Conservation (phyloP, 495 filamentous ascomycete genomes). For the Xylaria acuta region DNA sequence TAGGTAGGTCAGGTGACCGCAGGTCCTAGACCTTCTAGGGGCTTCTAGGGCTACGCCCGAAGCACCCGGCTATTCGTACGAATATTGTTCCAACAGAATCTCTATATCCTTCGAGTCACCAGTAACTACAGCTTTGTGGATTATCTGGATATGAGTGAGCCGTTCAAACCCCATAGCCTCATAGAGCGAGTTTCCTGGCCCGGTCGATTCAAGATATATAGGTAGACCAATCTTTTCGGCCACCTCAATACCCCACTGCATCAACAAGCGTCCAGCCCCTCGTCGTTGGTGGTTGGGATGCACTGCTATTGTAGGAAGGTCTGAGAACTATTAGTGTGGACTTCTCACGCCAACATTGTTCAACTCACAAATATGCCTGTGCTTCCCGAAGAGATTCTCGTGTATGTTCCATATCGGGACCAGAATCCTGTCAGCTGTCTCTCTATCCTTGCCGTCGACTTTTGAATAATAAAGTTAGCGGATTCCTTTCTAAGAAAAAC, state of each 20-base stretch:
- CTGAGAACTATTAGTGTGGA: slow-evolving; percentile 22
- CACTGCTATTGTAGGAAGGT: slow-evolving; percentile 42
- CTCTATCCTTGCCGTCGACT: slow-evolving; percentile 40
- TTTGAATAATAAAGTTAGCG: neutral
- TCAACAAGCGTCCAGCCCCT: slow-evolving; percentile 46
- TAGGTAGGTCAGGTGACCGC: too few species aligned
- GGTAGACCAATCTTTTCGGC: slow-evolving; percentile 49
- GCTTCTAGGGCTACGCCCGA: too few species aligned
- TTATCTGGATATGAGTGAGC: slow-evolving; percentile 29
- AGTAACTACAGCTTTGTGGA: slow-evolving; percentile 34
- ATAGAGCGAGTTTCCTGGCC: slow-evolving; percentile 49
- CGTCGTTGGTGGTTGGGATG: slow-evolving; percentile 47
- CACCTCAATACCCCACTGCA: slow-evolving; percentile 52
- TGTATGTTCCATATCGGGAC: slow-evolving; percentile 40
- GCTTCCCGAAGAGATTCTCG: slow-evolving; percentile 40
- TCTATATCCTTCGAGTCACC: slow-evolving; percentile 27
- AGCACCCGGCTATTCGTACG: too few species aligned
- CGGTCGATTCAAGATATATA: slow-evolving; percentile 51
- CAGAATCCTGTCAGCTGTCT: slow-evolving; percentile 38
- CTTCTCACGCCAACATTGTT: neutral
- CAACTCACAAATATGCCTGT: slow-evolving; percentile 43
- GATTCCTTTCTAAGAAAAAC: neutral
- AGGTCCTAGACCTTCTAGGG: too few species aligned
- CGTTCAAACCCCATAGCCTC: slow-evolving; percentile 33
- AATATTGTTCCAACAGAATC: too few species aligned